Evolutionary conservation across 108 stramenopile species (phyloP), one percentile per base, ranked within the genome.

Genomic region (Asterionellopsis glacialis): DNA sequence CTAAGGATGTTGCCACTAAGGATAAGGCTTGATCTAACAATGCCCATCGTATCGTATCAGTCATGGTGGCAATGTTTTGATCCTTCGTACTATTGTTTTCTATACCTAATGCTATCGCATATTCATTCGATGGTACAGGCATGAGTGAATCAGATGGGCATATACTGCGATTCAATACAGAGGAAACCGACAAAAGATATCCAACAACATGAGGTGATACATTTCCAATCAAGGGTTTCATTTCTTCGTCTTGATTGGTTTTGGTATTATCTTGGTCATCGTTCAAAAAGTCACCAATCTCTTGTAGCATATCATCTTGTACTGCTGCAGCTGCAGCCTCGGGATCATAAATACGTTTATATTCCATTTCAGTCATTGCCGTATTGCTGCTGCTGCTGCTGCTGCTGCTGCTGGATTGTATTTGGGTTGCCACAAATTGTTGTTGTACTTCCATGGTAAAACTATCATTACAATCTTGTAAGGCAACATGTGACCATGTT

Each of bases 121-220:
- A 85, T 5, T 85, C 84, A 51, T 57, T 23, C 0, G 78, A 83
- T 14, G 87, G 85, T 27, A 87, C 85, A 11, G 91, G 84, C n/a
- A 70, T 70, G 15, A 92, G 62, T 16, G 88, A 88, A 83, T 93
- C 92, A 1, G 87, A 76, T 9, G 88, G 92, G 61, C 82, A 88
- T 9, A 88, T 63, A 45, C 79, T 82, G 55, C 81, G 84, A 68
- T 93, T 88, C 48, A 93, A 64, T 15, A 80, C 66, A 25, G 73
- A 79, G 15, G 88, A 63, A 10, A 88, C 57, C 9, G 77, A 65
- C n/a, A 87, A 58, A 16, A 93, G 41, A 65, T 75, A 90, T 11
- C 80, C 81, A 11, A 81, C 65, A 55, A 90, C 54, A 55, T 84
- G 73, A 0, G 84, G 82, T 0, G 92, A 93, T 43, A 88, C 84